phyloP scores from a whole-genome alignment of 2,329 filamentous ascomycete species.

The Sphaceloma murrayae region DNA sequence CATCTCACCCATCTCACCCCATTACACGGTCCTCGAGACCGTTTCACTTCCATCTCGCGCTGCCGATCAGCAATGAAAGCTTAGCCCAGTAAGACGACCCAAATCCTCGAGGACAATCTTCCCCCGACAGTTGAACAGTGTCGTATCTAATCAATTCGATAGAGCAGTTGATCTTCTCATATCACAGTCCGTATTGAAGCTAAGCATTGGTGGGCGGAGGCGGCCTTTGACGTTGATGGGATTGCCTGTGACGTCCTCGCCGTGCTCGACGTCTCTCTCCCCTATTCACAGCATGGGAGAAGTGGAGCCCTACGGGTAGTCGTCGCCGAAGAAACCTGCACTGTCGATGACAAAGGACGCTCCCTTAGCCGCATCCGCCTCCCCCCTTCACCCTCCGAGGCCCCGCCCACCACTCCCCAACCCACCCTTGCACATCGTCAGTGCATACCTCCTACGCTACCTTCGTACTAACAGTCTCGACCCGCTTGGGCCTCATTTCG shows the following conservation, averaged over 20 bases:
- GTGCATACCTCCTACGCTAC: too few relatives aligned
- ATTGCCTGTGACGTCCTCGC: too few relatives aligned
- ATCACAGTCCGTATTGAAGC: too few relatives aligned
- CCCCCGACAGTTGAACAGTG: constrained; percentile 2
- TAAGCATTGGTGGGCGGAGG: too few relatives aligned
- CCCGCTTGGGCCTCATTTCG: neutral
- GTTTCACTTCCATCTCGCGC: constrained; percentile 12
- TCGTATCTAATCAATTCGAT: constrained; percentile 15
- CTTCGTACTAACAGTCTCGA: too few relatives aligned
- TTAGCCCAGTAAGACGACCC: constrained; percentile 1
- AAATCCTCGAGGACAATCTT: neutral
- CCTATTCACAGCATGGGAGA: constrained; percentile 1
- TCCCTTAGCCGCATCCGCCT: constrained; percentile 2
- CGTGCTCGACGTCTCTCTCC: constrained; percentile 5
- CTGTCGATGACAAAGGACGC: neutral
- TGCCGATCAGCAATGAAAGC: constrained; percentile 14
- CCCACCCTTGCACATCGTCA: too few relatives aligned
- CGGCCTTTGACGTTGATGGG: too few relatives aligned
- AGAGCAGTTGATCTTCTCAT: constrained; percentile 5
- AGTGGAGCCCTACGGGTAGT: neutral
- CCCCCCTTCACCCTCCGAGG: constrained; percentile 1
- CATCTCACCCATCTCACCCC: constrained; percentile 1
- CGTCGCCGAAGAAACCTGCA: neutral
- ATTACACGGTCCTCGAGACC: constrained; percentile 4
- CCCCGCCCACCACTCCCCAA: too few relatives aligned